phyloP scores from a whole-genome alignment of 257 asterid genomes.

The Ophiorrhiza pumila region DNA sequence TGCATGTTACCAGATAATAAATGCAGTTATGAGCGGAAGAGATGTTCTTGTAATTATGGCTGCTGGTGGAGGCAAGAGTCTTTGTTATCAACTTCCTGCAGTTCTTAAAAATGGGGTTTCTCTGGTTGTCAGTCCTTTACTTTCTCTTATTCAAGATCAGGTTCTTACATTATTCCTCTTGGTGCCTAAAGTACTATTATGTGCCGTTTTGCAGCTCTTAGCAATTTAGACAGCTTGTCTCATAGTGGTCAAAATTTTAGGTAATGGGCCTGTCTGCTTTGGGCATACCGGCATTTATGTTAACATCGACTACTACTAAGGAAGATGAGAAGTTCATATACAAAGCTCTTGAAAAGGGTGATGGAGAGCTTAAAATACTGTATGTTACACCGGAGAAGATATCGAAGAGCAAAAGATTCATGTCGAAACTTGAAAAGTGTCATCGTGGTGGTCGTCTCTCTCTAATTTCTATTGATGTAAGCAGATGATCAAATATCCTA shows the following conservation, averaged over 20 bases:
- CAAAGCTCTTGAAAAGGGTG: constrained; percentile 90
- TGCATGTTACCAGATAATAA: constrained; percentile 52
- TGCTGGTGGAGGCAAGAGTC: constrained; percentile 99
- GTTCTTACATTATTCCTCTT: constrained; percentile 21
- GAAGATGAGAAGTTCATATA: constrained; percentile 88
- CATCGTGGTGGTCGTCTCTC: constrained; percentile 92
- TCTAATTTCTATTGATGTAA: constrained; percentile 88
- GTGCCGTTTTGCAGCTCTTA: constrained; percentile 9
- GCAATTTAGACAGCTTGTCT: neutral
- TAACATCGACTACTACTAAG: constrained; percentile 78
- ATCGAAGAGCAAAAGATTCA: constrained; percentile 95
- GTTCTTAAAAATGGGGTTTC: constrained; percentile 78
- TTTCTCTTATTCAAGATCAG: constrained; percentile 98
- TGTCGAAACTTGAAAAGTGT: constrained; percentile 96
- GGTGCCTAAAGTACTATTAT: neutral
- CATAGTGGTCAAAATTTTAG: constrained; percentile 40
- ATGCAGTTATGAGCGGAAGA: constrained; percentile 78
- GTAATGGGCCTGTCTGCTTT: constrained; percentile 94
- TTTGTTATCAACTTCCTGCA: constrained; percentile 97
- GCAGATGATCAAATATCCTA: constrained; percentile 27
- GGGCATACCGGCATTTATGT: constrained; percentile 80
- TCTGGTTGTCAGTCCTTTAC: constrained; percentile 90
- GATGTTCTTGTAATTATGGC: constrained; percentile 97
- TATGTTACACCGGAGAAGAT: constrained; percentile 97
- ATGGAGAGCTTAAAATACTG: constrained; percentile 70